Base-by-base conservation (phyloP, 192 early-diverging fungal genomes). In the Entomortierella beljakovae region DNA sequence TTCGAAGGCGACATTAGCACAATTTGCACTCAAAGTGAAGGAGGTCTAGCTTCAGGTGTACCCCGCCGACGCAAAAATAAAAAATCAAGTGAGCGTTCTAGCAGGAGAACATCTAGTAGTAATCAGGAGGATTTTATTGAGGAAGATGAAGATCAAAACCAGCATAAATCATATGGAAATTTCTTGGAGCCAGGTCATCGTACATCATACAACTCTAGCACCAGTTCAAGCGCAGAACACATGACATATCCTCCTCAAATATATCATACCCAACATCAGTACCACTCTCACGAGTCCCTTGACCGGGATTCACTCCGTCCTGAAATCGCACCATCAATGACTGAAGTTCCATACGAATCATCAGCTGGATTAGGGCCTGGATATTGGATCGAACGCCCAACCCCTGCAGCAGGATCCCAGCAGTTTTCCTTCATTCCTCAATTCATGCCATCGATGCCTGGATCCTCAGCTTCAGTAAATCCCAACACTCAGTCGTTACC, bases 1-100 rank as follows among this genome's bases (percentile, higher is more conserved):
- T 29, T 38, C 22, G 57, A 70, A 26, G 57, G 54, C 5, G 67
- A 69, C 38, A 9, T 40, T 20, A 69, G 57, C 48, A 70, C 68
- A 2, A 33, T 70, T 18, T 70, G 50, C 42, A 50, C 49, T 31
- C 23, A 33, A 16, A 61, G 49, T 16, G 68, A 70, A 11, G 50
- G 11, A 16, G 58, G 26, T 6, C 51, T 53, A 29, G 26, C 33
- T 6, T 23, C 20, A 29, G 29, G 15, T 9, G n/a, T n/a, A n/a
- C n/a, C n/a, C n/a, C n/a, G n/a, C n/a, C n/a, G n/a, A n/a, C n/a
- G n/a, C n/a, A n/a, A n/a, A n/a, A n/a, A n/a, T n/a, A n/a, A n/a
- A n/a, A n/a, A n/a, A n/a, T n/a, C n/a, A n/a, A n/a, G n/a, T n/a
- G n/a, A 46, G 46, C 56, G 48, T 32, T 25, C 42, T 18, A 68